Conservation (phyloP, 164 flowering plant genomes). For the Umbellularia californica region DNA sequence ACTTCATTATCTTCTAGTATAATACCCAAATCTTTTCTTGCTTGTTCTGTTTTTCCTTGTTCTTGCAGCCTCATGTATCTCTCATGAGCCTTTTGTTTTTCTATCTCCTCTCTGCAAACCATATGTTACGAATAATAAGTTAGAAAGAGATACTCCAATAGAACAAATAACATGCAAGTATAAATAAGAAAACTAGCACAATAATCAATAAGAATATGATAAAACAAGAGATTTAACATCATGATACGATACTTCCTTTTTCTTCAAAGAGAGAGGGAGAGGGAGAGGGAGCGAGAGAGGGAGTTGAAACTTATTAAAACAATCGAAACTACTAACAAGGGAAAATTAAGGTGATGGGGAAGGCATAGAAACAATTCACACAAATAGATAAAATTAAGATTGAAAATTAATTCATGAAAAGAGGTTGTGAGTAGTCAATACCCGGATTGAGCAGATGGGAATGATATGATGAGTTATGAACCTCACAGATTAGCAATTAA, state of each 20-base stretch:
- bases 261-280: no score
- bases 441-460: no score
- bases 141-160: background rate
- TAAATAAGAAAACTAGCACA: background rate
- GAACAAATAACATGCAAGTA: background rate
- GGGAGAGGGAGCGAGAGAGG: no score
- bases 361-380: no score
- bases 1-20: background rate
- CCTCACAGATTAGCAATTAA: no score
- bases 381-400: no score
- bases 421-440: no score
- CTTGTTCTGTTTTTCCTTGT: constrained; percentile 92
- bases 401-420: no score
- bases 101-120: constrained; percentile 70
- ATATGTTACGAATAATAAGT: constrained; percentile 1
- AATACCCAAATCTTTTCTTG: constrained; percentile 83
- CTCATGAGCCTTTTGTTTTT: constrained; percentile 86
- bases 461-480: no score
- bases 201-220: background rate
- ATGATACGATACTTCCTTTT: background rate
- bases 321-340: no score
- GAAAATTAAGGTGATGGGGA: no score
- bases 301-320: no score
- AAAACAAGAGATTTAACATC: background rate
- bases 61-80: constrained; percentile 89